phyloP scores from a whole-genome alignment of 2,329 filamentous ascomycete genomes.

The Mycocentrospora acerina region DNA sequence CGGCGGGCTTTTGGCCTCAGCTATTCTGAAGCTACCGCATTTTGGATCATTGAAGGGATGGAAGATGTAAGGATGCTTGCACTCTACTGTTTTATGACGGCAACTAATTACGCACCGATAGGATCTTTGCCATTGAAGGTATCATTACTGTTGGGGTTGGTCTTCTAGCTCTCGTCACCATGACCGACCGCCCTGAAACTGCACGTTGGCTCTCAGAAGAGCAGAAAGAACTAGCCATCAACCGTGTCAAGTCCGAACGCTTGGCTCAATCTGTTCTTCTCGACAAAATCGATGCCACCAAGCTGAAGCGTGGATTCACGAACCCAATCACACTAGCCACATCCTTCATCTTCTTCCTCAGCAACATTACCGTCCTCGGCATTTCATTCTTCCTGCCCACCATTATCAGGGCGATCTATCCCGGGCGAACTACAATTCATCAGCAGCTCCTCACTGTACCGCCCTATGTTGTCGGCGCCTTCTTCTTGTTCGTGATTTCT shows the following conservation, averaged over 20 bases:
- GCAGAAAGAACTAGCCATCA: conserved; percentile 64
- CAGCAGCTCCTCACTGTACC: conserved; percentile 69
- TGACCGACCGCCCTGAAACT: conserved; percentile 67
- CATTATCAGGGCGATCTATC: conserved; percentile 67
- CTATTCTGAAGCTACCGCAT: conserved; percentile 59
- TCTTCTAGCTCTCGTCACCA: conserved; percentile 59
- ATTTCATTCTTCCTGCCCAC: conserved; percentile 68
- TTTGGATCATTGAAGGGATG: conserved; percentile 58
- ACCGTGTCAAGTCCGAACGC: conserved; percentile 66
- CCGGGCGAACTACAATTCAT: conserved; percentile 53
- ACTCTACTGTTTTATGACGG: too few species aligned
- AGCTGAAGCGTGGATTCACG: conserved; percentile 61
- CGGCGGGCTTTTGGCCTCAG: conserved; percentile 61
- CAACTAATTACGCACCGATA: conserved; percentile 1
- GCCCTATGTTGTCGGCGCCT: conserved; percentile 64
- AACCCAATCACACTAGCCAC: conserved; percentile 61
- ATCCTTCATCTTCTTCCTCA: conserved; percentile 58
- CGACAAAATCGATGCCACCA: conserved; percentile 60
- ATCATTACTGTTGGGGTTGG: conserved; percentile 59
- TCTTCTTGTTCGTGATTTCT: conserved; percentile 62
- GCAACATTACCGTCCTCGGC: conserved; percentile 68
- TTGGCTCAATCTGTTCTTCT: conserved; percentile 60
- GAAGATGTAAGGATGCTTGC: conserved; percentile 51
- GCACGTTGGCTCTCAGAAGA: conserved; percentile 63
- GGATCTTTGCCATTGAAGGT: conserved; percentile 66